Base-by-base conservation (phyloP, 352 stramenopile species). In the Globisporangium polare region DNA sequence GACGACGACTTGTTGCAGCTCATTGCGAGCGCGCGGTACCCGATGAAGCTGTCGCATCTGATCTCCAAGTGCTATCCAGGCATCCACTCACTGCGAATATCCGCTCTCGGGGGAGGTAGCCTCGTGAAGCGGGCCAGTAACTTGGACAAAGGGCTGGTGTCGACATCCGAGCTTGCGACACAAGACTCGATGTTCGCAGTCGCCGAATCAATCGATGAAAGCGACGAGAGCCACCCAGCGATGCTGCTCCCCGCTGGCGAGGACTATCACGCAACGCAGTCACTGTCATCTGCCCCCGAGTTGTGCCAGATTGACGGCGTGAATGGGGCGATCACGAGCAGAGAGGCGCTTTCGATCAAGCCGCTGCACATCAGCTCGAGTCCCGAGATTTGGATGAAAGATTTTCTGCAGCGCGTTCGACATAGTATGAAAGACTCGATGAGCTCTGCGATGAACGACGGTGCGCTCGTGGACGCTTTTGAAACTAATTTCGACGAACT, bases 371-470 rank as follows among this genome's bases (percentile, higher is more conserved):
- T 88, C 24, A 75, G 60, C 24, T 72, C 71, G 13, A 80, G 72
- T 18, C 69, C 75, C 8, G 76, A 91, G 55, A 65, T 87, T 29
- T 91, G 82, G 82, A 78, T 89, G 74, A 83, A 87, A 62, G 77
- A 91, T 18, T 52, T 91, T 13, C 58, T 68, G 1, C 65, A 75
- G 46, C 69, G 65, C 29, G 71, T 91, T 20, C 62, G 58, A 17
- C 62, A 70, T 45, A 62, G 67, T 9, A 67, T 89, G 50, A 63
- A 73, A 31, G 71, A 88, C 8, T 49, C 63, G 1, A 46, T 84
- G 0, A 63, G 53, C 42, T 41, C 53, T 1, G 50, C 66, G 4
- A 84, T 88, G 64, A 51, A 39, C 18, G 68, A 74, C 49, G 69
- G 77, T 8, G 62, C 56, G 35, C 60, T 89, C 22, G 54, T 73